phyloP scores from a whole-genome alignment of 2,329 filamentous ascomycete genomes.

The Hymenoscyphus albidus region DNA sequence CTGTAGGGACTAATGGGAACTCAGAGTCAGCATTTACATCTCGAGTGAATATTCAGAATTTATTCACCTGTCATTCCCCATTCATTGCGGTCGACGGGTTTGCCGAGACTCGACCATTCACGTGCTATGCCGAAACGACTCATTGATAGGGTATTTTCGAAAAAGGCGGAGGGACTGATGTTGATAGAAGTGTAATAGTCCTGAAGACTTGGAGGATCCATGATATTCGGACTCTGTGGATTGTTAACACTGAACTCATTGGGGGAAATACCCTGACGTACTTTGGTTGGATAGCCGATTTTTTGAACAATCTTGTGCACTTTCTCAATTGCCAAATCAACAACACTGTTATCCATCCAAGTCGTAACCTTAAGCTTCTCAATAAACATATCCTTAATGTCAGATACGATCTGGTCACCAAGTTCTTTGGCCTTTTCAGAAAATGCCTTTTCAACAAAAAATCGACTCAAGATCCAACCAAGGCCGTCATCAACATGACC shows the following conservation, averaged over 20 bases:
- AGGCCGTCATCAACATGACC: conserved; percentile 53
- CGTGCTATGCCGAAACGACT: conserved; percentile 44
- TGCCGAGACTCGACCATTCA: conserved; percentile 55
- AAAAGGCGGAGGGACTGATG: conserved; percentile 50
- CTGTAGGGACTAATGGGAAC: conserved; percentile 43
- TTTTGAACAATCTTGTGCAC: conserved; percentile 65
- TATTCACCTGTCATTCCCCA: conserved; percentile 51
- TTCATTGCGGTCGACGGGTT: conserved; percentile 55
- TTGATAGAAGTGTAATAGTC: conserved; percentile 54
- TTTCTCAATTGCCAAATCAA: conserved; percentile 58
- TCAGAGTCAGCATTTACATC: too few species aligned
- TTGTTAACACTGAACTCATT: conserved; percentile 15
- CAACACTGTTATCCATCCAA: conserved; percentile 64
- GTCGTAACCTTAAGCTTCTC: conserved; percentile 53
- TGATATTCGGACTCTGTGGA: conserved; percentile 51
- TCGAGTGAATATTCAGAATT: too few species aligned
- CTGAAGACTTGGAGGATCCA: conserved; percentile 52
- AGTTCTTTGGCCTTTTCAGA: conserved; percentile 62
- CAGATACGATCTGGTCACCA: conserved; percentile 65
- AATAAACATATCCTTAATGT: conserved; percentile 65
- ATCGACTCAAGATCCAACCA: conserved; percentile 66
- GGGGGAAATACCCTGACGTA: conserved; percentile 8
- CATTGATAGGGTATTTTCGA: conserved; percentile 53
- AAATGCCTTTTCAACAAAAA: conserved; percentile 67
- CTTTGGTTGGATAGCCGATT: conserved; percentile 61